phyloP scores from a whole-genome alignment of 805 yeast species.

The Candida adriatica region DNA sequence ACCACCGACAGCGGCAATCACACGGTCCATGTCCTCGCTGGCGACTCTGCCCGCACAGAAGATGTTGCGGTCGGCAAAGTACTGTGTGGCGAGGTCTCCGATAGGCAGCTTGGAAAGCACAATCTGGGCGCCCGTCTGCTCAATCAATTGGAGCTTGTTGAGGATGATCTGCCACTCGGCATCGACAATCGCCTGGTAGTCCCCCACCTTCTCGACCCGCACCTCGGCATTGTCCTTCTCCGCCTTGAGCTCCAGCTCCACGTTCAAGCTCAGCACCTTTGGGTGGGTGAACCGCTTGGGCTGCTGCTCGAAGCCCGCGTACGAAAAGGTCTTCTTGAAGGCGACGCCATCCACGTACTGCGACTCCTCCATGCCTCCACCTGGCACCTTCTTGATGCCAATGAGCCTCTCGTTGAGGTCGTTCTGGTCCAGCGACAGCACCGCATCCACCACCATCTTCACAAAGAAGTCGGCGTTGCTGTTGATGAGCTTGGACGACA shows the following conservation, averaged over 20 bases:
- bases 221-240: slow-evolving; percentile 99
- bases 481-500: slow-evolving; percentile 90
- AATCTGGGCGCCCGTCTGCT: slow-evolving; percentile 81
- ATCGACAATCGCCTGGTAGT: slow-evolving; percentile 93
- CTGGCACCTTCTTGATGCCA: slow-evolving; percentile 92
- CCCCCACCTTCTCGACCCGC: slow-evolving; percentile 86
- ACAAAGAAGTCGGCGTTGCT: slow-evolving; percentile 86
- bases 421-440: slow-evolving; percentile 72
- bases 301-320: slow-evolving; percentile 98
- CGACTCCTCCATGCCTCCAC: slow-evolving; percentile 95
- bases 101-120: slow-evolving; percentile 93
- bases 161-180: slow-evolving; percentile 98
- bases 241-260: slow-evolving; percentile 93
- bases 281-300: slow-evolving; percentile 82
- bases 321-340: slow-evolving; percentile 92
- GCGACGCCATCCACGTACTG: slow-evolving; percentile 90
- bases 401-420: slow-evolving; percentile 85
- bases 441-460: slow-evolving; percentile 95
- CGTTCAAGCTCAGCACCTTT: slow-evolving; percentile 75
- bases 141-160: slow-evolving; percentile 77
- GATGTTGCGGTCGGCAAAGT: slow-evolving; percentile 90
- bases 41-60: slow-evolving; percentile 97
- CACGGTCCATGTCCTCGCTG: slow-evolving; percentile 85
- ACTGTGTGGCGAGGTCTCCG: slow-evolving; percentile 98
- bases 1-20: slow-evolving; percentile 91